A percentile compares a stretch with the other conserved stretches of the same genome.
These are phyloP conservation scores for Meripilus lineatus DNA, from an alignment of 1,284 basidiomycete genomes.

Conservation along the genomic window DNA sequence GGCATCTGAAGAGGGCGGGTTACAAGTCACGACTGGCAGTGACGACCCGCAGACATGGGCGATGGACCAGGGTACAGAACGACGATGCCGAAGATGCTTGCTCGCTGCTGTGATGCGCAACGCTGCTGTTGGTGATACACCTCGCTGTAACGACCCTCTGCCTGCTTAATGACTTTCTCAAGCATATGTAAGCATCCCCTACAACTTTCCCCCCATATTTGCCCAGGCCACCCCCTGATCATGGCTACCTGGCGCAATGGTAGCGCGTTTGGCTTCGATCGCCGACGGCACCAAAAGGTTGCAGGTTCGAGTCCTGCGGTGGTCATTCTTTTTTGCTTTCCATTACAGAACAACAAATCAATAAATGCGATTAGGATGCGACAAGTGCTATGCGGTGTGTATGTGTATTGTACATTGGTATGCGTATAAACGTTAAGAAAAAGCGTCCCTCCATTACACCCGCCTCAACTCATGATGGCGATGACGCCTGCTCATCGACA, in stretches of 20 bases:
- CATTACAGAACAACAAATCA: background rate
- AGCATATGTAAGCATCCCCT: too few relatives aligned
- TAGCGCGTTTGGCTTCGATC: slow-evolving; percentile 83
- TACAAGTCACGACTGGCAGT: too few relatives aligned
- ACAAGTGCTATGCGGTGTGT: background rate
- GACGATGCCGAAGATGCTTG: too few relatives aligned
- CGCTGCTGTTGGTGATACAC: too few relatives aligned
- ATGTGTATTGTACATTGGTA: background rate
- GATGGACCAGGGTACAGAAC: too few relatives aligned
- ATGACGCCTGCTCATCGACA: background rate
- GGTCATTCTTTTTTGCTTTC: slow-evolving; percentile 40
- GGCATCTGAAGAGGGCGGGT: slow-evolving; percentile 30
- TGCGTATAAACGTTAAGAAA: background rate
- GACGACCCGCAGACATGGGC: too few relatives aligned
- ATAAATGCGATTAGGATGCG: background rate
- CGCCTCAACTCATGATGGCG: background rate
- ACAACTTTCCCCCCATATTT: too few relatives aligned
- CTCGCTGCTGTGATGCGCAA: background rate
- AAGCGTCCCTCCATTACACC: background rate
- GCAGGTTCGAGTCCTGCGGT: slow-evolving; percentile 86
- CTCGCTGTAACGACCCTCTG: too few relatives aligned
- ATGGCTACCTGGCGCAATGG: slow-evolving; percentile 75
- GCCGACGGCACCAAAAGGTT: slow-evolving; percentile 53
- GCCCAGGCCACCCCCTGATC: too few relatives aligned
- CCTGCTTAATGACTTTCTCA: too few relatives aligned